Evolutionary conservation across 1,284 basidiomycete genomes (phyloP).

Genomic region (Hemileia vastatrix): DNA sequence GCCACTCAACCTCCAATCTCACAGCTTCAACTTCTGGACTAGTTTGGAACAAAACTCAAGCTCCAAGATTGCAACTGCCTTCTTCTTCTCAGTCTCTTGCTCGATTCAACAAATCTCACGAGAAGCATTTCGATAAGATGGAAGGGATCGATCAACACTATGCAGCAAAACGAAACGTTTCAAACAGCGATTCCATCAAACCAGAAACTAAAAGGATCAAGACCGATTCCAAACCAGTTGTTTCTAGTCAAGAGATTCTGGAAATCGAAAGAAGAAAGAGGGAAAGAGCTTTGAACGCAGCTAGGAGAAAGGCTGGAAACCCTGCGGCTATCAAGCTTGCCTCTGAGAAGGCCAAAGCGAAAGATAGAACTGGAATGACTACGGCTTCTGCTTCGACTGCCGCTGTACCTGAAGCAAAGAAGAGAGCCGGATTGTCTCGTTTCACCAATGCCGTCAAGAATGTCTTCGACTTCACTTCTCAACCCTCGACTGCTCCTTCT

Average conservation of each 20-base stretch:
- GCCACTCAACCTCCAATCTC: conserved; percentile 23
- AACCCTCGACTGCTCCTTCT: background rate
- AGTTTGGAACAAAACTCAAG: background rate
- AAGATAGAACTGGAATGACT: background rate
- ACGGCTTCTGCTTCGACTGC: background rate
- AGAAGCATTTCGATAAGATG: too few relatives aligned
- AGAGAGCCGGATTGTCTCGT: background rate
- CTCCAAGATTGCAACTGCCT: background rate
- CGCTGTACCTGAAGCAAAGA: background rate
- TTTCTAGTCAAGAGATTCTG: background rate
- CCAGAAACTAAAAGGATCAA: background rate
- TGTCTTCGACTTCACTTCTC: background rate
- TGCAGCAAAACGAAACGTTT: too few relatives aligned
- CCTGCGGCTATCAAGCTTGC: background rate
- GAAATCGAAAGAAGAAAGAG: background rate
- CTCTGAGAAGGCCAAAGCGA: background rate
- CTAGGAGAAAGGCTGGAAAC: background rate
- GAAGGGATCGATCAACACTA: too few relatives aligned
- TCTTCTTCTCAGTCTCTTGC: background rate
- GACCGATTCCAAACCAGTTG: background rate
- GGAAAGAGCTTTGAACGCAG: background rate
- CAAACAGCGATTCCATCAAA: background rate
- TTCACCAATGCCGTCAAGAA: background rate
- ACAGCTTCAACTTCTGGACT: conserved; percentile 5
- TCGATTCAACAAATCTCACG: conserved; percentile 29